A percentile compares a stretch with the other conserved stretches of the same genome.
Conservation (phyloP, 495 filamentous ascomycete species). For the Letharia lupina region DNA sequence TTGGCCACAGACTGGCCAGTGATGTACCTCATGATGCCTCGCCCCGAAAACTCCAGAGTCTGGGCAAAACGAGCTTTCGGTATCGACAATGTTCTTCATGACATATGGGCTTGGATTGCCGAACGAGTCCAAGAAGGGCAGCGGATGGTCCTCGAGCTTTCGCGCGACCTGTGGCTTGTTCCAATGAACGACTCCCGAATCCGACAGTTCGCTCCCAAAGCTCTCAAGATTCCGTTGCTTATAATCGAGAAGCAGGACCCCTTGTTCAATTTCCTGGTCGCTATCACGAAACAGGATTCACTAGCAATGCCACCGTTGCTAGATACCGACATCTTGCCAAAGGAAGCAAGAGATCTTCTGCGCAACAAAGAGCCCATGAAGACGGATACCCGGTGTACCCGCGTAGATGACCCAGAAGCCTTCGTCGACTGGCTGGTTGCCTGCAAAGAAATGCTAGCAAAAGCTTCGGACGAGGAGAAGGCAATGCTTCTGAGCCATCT, state of each 20-base stretch:
- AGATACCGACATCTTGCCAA: constrained; percentile 10
- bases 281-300: background rate
- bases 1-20: constrained; percentile 13
- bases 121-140: constrained; percentile 1
- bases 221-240: background rate
- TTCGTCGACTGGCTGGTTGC: constrained; percentile 16
- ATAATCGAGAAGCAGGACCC: constrained; percentile 8
- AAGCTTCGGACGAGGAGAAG: constrained; percentile 1
- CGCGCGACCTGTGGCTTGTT: constrained; percentile 12
- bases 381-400: background rate
- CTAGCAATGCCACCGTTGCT: background rate
- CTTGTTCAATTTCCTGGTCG: background rate
- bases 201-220: background rate
- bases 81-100: constrained; percentile 1
- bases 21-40: background rate
- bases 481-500: constrained; percentile 9
- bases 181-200: constrained; percentile 13
- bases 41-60: too few relatives aligned
- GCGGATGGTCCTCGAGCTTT: background rate
- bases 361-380: background rate
- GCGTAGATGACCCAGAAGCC: background rate
- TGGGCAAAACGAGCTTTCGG: too few relatives aligned
- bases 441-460: background rate
- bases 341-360: constrained; percentile 2
- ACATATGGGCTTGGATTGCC: constrained; percentile 20